Evolutionary conservation across 176 grass and related monocot species (phyloP).

Genomic region (Aegilops bicornis): DNA sequence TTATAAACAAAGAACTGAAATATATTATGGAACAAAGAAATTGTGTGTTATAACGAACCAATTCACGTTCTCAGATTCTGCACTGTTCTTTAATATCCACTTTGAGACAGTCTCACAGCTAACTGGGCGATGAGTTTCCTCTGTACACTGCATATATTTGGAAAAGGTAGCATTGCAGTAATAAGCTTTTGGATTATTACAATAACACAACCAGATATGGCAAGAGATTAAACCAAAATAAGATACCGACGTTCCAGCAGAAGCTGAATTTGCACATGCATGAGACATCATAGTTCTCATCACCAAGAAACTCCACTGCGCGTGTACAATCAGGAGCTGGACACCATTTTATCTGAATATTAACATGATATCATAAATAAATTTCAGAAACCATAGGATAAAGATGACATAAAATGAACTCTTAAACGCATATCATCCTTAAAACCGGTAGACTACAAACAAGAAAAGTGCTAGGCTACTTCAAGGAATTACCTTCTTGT

Average conservation of each 20-base stretch:
- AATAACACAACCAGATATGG: neutral
- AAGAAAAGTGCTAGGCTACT: neutral
- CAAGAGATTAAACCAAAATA: neutral
- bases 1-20: neutral
- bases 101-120: constrained; percentile 81
- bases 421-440: neutral
- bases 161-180: constrained; percentile 15
- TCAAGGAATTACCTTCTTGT: constrained; percentile 60
- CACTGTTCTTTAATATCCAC: constrained; percentile 91
- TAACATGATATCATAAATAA: constrained; percentile 9
- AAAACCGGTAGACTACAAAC: neutral
- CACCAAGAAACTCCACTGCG: constrained; percentile 80
- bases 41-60: constrained; percentile 53
- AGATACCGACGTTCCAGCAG: constrained; percentile 90
- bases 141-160: constrained; percentile 67
- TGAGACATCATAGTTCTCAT: constrained; percentile 69
- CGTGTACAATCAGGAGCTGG: constrained; percentile 85
- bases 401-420: neutral
- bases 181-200: neutral
- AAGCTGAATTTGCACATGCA: constrained; percentile 77
- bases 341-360: constrained; percentile 90
- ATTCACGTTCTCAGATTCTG: constrained; percentile 98
- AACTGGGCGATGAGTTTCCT: constrained; percentile 93
- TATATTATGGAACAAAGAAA: neutral
- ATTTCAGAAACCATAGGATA: constrained; percentile 11